Conservation (phyloP, 805 yeast genomes). For the Saturnispora serradocipensis region DNA sequence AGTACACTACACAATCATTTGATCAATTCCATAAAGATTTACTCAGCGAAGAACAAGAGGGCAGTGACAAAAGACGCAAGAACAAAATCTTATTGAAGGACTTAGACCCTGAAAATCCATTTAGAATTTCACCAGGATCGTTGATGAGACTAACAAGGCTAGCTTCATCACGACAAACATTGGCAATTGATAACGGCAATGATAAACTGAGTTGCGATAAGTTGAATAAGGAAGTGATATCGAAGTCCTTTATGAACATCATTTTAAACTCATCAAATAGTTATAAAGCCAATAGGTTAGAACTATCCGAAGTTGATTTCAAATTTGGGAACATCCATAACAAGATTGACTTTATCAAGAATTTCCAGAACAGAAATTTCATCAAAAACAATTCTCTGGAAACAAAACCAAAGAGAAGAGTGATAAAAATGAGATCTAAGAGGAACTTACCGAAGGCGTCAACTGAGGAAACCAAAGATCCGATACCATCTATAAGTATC, state of each 20-base stretch:
- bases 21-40: constrained; percentile 31
- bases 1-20: constrained; percentile 40
- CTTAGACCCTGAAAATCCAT: constrained; percentile 50
- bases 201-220: constrained; percentile 24
- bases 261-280: constrained; percentile 21
- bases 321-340: constrained; percentile 26
- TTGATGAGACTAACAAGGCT: constrained; percentile 59
- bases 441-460: not conserved
- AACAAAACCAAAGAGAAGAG: constrained; percentile 3
- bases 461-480: not conserved
- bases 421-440: constrained; percentile 3
- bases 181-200: constrained; percentile 23
- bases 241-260: constrained; percentile 26
- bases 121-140: constrained; percentile 51
- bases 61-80: constrained; percentile 23
- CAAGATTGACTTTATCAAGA: constrained; percentile 15
- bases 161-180: constrained; percentile 67
- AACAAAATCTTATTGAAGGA: constrained; percentile 34
- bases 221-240: constrained; percentile 26
- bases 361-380: constrained; percentile 2
- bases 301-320: constrained; percentile 25
- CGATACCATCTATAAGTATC: not conserved
- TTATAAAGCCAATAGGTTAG: constrained; percentile 25
- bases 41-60: constrained; percentile 24
- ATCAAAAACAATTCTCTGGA: not conserved